phyloP scores from a whole-genome alignment of 768 basidiomycete genomes.

The Pleurotus tuber-regium region DNA sequence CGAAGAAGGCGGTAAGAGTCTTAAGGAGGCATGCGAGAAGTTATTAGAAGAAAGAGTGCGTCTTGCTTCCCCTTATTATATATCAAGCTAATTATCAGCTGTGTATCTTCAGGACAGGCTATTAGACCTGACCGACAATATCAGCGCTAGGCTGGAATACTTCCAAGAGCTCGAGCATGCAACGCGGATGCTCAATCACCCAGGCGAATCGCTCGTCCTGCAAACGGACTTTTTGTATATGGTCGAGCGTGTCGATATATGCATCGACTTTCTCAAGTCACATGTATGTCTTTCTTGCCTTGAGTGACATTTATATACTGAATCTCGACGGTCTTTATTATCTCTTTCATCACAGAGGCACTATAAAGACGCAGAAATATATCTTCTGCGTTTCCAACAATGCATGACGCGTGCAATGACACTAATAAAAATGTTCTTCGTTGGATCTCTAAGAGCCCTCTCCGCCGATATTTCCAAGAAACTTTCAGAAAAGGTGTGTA shows the following conservation, averaged over 20 bases:
- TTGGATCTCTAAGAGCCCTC: conserved; percentile 77
- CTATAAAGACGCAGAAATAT: conserved; percentile 90
- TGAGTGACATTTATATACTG: too few relatives aligned
- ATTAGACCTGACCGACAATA: conserved; percentile 77
- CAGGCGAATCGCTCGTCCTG: conserved; percentile 88
- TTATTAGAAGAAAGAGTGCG: conserved; percentile 86
- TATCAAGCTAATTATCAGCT: not conserved
- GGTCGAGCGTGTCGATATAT: conserved; percentile 94
- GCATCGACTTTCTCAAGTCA: conserved; percentile 83
- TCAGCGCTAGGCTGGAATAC: conserved; percentile 80
- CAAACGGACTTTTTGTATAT: conserved; percentile 92
- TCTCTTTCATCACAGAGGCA: conserved; percentile 56
- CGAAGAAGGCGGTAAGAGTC: conserved; percentile 86
- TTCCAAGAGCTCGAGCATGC: conserved; percentile 94
- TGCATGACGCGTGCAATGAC: conserved; percentile 99
- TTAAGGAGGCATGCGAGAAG: conserved; percentile 90
- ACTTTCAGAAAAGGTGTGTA: conserved; percentile 66
- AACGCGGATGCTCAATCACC: conserved; percentile 91
- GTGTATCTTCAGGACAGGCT: conserved; percentile 60
- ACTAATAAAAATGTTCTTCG: conserved; percentile 95
- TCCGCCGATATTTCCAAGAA: conserved; percentile 76
- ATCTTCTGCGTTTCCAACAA: conserved; percentile 95
- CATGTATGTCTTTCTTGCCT: conserved; percentile 58
- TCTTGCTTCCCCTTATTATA: conserved; percentile 11
- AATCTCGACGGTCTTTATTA: too few relatives aligned